Evolutionary conservation across 768 basidiomycete species (phyloP).

Genomic region (Rhizopogon sp.): DNA sequence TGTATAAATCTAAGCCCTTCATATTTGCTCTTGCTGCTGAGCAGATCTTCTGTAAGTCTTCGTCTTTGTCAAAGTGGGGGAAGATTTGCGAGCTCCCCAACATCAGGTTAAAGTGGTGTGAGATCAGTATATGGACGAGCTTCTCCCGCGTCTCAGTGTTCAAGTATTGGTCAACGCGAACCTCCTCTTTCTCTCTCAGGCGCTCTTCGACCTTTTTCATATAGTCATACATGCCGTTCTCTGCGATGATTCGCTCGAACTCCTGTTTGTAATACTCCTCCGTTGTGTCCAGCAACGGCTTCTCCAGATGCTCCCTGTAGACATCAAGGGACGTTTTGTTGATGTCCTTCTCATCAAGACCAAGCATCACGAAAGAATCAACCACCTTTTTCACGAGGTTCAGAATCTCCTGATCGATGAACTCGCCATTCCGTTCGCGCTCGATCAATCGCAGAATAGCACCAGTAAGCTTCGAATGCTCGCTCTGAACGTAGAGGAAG

Average conservation of each 20-base stretch:
- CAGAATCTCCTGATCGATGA: constrained; percentile 91
- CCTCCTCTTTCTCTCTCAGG: constrained; percentile 91
- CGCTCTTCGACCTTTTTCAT: constrained; percentile 92
- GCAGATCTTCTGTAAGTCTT: constrained; percentile 83
- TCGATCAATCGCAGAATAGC: constrained; percentile 90
- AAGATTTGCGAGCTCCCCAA: constrained; percentile 90
- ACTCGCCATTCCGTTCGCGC: constrained; percentile 89
- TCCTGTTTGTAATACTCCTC: constrained; percentile 91
- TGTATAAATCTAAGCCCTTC: constrained; percentile 62
- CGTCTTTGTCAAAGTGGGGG: constrained; percentile 90
- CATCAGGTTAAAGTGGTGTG: constrained; percentile 78
- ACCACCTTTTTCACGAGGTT: constrained; percentile 91
- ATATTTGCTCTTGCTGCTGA: constrained; percentile 79
- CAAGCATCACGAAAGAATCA: constrained; percentile 92
- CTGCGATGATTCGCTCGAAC: constrained; percentile 83
- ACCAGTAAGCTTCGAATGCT: constrained; percentile 74
- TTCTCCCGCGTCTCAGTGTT: constrained; percentile 84
- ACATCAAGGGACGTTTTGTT: constrained; percentile 92
- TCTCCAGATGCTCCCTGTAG: constrained; percentile 88
- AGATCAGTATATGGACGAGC: constrained; percentile 81
- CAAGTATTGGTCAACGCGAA: constrained; percentile 88
- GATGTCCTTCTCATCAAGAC: constrained; percentile 87
- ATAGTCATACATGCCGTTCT: constrained; percentile 90
- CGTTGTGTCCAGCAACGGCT: constrained; percentile 83
- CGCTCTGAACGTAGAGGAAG: constrained; percentile 80